A percentile compares a stretch with the other conserved stretches of the same genome.
Conservation (phyloP, 345 rosid genomes). For the Citrus trifoliata region DNA sequence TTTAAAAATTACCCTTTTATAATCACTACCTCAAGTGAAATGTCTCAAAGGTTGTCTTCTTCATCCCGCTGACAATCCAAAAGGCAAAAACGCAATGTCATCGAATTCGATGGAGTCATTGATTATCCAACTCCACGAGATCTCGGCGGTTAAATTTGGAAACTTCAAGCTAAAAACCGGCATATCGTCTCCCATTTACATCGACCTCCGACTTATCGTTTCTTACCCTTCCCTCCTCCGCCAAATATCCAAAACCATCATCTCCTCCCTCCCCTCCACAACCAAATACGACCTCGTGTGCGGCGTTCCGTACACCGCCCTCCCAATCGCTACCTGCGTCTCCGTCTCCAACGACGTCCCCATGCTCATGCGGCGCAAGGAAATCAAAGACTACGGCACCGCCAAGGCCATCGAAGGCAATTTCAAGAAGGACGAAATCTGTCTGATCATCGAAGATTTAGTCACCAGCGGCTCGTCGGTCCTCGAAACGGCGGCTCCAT, state of each 20-base stretch:
- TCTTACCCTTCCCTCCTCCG: slow-evolving; percentile 76
- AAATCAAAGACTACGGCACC: slow-evolving; percentile 84
- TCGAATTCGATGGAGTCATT: slow-evolving; percentile 60
- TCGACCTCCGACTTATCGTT: slow-evolving; percentile 92
- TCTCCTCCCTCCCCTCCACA: slow-evolving; percentile 61
- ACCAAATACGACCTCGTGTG: slow-evolving; percentile 63
- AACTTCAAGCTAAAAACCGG: slow-evolving; percentile 93
- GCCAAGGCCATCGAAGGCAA: slow-evolving; percentile 81
- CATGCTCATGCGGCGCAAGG: slow-evolving; percentile 95
- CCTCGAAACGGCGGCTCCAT: slow-evolving; percentile 85
- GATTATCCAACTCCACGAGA: slow-evolving; percentile 80
- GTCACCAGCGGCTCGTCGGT: slow-evolving; percentile 93
- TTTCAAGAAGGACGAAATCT: slow-evolving; percentile 49
- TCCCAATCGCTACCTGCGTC: slow-evolving; percentile 87
- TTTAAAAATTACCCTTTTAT: too few species aligned
- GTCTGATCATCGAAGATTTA: slow-evolving; percentile 78
- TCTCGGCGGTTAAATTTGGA: slow-evolving; percentile 88
- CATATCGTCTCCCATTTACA: slow-evolving; percentile 82
- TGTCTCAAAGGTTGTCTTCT: too few species aligned
- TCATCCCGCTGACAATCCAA: too few species aligned
- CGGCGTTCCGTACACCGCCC: slow-evolving; percentile 95
- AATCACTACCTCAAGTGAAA: too few species aligned
- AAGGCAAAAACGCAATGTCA: slow-evolving; percentile 18
- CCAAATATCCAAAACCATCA: slow-evolving; percentile 66
- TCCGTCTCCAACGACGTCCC: slow-evolving; percentile 63